phyloP scores from a whole-genome alignment of 148 eudicot genomes.

The Polygonum maritimum region DNA sequence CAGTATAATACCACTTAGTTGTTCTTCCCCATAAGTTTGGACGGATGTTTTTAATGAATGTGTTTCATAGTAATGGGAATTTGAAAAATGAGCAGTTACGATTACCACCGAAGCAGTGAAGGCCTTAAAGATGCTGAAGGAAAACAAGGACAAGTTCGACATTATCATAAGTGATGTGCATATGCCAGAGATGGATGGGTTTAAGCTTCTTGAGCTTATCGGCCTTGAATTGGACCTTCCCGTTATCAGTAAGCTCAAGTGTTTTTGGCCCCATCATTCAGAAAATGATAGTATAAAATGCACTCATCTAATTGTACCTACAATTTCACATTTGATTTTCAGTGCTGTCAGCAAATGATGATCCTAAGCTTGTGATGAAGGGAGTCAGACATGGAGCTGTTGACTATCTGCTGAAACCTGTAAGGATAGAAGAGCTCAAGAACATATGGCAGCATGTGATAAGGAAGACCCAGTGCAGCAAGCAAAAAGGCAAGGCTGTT shows the following conservation, averaged over 20 bases:
- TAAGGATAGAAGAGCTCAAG: constrained; percentile 55
- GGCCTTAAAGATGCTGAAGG: constrained; percentile 43
- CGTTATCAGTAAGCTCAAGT: constrained; percentile 39
- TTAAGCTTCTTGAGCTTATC: constrained; percentile 59
- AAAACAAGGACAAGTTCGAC: constrained; percentile 43
- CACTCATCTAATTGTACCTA: not conserved
- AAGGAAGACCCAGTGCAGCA: constrained; percentile 36
- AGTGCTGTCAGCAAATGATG: constrained; percentile 67
- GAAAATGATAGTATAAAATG: not conserved
- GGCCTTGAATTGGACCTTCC: constrained; percentile 65
- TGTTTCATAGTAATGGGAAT: not conserved
- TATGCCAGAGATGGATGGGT: constrained; percentile 71
- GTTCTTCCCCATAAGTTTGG: too few relatives aligned
- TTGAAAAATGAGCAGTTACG: constrained; percentile 32
- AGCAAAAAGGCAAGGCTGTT: constrained; percentile 12
- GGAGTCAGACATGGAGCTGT: constrained; percentile 66
- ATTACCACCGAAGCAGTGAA: constrained; percentile 39
- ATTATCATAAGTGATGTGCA: constrained; percentile 58
- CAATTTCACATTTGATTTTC: not conserved
- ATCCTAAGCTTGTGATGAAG: constrained; percentile 57
- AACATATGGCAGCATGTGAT: constrained; percentile 66
- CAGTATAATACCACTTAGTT: too few relatives aligned
- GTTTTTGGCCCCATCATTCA: not conserved
- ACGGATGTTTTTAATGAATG: too few relatives aligned
- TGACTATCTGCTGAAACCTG: constrained; percentile 62